Evolutionary conservation across 306 rosid species (phyloP).

Genomic region (Cucumis hystrix): DNA sequence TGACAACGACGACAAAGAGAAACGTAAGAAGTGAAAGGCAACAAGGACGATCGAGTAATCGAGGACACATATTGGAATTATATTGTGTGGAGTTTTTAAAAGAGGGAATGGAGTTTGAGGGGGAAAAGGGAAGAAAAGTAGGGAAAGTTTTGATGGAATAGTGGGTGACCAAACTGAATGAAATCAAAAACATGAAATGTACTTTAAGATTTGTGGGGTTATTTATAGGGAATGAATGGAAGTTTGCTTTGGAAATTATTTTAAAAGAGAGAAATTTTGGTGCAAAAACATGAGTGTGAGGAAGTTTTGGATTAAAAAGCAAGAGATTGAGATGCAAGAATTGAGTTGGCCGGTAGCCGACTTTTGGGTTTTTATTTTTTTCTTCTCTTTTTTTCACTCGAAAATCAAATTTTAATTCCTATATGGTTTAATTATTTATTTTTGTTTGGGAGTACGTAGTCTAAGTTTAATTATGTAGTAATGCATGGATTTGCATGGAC

Average conservation of each 20-base stretch:
- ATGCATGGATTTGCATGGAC: not conserved
- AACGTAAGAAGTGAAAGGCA: not conserved
- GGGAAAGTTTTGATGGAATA: not conserved
- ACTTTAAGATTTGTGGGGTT: not conserved
- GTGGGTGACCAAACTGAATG: conserved; percentile 3
- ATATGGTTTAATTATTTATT: not conserved
- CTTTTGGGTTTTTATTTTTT: not conserved
- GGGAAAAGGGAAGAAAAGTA: not conserved
- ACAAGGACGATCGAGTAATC: not conserved
- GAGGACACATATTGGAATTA: not conserved
- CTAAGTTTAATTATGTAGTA: not conserved
- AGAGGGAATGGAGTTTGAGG: not conserved
- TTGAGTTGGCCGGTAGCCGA: conserved; percentile 3
- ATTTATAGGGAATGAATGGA: not conserved
- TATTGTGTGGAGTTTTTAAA: not conserved
- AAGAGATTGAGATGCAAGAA: conserved; percentile 8
- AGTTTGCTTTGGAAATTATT: not conserved
- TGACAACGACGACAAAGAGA: not conserved
- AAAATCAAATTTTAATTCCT: not conserved
- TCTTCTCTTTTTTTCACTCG: not conserved
- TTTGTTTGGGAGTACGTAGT: not conserved
- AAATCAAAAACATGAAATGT: conserved; percentile 6
- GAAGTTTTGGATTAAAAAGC: conserved; percentile 2
- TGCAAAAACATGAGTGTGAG: not conserved
- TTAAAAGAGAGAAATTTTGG: not conserved